A percentile compares a stretch with the other conserved stretches of the same genome.
Evolutionary conservation across 169 alveolate species (phyloP).

Genomic region (Fabrea salina): DNA sequence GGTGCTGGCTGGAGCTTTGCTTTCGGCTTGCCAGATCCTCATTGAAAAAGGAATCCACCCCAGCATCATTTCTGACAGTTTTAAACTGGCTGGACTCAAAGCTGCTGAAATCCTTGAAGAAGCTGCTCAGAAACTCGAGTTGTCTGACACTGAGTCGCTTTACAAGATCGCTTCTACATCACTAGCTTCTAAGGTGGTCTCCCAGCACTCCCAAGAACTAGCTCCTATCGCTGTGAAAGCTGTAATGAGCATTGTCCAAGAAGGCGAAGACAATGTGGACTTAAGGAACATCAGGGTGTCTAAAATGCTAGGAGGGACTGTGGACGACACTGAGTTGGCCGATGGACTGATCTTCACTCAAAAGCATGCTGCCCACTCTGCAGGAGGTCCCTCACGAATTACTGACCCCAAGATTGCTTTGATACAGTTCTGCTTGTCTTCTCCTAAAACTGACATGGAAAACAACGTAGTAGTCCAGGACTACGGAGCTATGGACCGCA

Average conservation of each 20-base stretch:
- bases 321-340: conserved; percentile 97
- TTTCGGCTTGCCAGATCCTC: conserved; percentile 92
- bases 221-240: conserved; percentile 99
- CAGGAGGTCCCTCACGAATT: conserved; percentile 95
- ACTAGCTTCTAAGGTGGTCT: conserved; percentile 96
- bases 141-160: conserved; percentile 92
- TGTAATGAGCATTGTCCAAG: conserved; percentile 80
- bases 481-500: conserved; percentile 93
- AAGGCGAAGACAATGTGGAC: conserved; percentile 77
- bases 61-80: conserved; percentile 95
- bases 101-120: conserved; percentile 91
- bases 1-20: conserved; percentile 97
- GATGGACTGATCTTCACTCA: conserved; percentile 97
- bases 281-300: conserved; percentile 85
- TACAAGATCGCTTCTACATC: conserved; percentile 95
- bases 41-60: conserved; percentile 97
- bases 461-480: conserved; percentile 93
- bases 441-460: conserved; percentile 99
- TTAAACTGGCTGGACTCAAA: conserved; percentile 87
- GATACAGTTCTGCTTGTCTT: conserved; percentile 97
- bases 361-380: conserved; percentile 92
- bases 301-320: conserved; percentile 97
- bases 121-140: conserved; percentile 91
- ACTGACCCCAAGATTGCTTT: conserved; percentile 95
- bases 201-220: conserved; percentile 93